A percentile compares a stretch with the other conserved stretches of the same genome.
Conservation (phyloP, 306 rosid genomes). For the Cercis canadensis region DNA sequence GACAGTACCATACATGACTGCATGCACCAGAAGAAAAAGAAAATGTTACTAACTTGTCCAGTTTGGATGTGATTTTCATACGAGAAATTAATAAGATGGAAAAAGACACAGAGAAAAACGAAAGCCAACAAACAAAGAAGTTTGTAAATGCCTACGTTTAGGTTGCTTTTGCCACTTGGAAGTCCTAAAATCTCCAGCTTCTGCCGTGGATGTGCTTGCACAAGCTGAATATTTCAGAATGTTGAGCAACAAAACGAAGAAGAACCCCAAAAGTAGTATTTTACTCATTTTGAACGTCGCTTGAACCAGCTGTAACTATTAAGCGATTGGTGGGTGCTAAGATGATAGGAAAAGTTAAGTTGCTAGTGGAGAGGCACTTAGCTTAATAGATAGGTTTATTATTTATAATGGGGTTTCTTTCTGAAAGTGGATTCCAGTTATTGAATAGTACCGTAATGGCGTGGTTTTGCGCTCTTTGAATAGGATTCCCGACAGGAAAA, state of each 20-base stretch:
- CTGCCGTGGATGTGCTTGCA: slow-evolving; percentile 27
- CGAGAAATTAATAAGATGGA: not conserved
- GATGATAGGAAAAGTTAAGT: too few species aligned
- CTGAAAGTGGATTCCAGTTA: not conserved
- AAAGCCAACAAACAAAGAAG: not conserved
- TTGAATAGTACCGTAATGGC: not conserved
- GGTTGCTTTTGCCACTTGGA: slow-evolving; percentile 32
- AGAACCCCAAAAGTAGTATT: slow-evolving; percentile 31
- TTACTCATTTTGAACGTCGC: slow-evolving; percentile 37
- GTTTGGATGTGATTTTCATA: slow-evolving; percentile 1
- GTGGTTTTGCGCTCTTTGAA: slow-evolving; percentile 17
- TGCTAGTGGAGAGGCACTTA: slow-evolving; percentile 7
- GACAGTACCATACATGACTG: slow-evolving; percentile 33
- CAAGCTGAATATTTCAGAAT: slow-evolving; percentile 37
- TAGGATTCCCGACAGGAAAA: slow-evolving; percentile 24
- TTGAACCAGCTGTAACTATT: slow-evolving; percentile 16
- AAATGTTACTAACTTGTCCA: not conserved
- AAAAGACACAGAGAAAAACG: not conserved
- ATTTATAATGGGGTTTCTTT: slow-evolving; percentile 36
- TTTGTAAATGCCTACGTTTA: slow-evolving; percentile 40
- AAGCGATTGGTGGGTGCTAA: slow-evolving; percentile 9
- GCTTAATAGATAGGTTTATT: slow-evolving; percentile 19
- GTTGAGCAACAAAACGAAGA: slow-evolving; percentile 44
- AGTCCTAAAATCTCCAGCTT: slow-evolving; percentile 26
- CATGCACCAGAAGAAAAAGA: slow-evolving; percentile 14